These are phyloP conservation scores for Trichoderma lentiforme DNA, from an alignment of 2,329 filamentous ascomycete genomes.

Conservation along the genomic window DNA sequence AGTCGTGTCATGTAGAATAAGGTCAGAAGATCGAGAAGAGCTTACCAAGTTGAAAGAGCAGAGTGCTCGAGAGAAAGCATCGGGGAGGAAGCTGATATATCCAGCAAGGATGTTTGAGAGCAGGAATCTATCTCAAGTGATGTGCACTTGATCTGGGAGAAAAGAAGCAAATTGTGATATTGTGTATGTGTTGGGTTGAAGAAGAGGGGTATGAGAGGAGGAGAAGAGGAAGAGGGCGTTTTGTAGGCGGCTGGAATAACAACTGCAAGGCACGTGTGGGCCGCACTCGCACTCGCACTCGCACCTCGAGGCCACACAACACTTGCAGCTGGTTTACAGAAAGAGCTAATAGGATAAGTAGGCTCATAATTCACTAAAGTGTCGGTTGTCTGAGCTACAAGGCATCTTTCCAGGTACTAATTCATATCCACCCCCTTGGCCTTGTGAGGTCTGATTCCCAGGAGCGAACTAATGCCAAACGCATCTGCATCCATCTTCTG, in stretches of 20 bases:
- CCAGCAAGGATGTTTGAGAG: background rate
- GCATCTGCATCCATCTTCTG: background rate
- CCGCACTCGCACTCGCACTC: background rate
- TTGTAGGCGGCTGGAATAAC: background rate
- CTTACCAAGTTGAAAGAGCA: background rate
- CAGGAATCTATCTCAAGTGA: background rate
- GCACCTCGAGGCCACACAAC: background rate
- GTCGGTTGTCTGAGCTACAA: background rate
- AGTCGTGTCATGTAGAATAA: background rate
- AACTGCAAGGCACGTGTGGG: background rate
- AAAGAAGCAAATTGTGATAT: background rate
- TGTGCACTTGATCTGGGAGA: background rate
- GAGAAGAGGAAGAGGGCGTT: background rate
- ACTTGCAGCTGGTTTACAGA: background rate
- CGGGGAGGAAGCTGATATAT: background rate
- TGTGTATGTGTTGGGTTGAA: background rate
- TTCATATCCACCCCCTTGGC: background rate
- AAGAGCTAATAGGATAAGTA: background rate
- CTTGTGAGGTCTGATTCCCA: background rate
- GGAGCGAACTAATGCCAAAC: background rate
- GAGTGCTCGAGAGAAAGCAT: background rate
- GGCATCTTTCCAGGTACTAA: background rate
- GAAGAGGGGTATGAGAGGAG: background rate
- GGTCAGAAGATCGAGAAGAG: background rate
- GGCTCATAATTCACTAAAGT: background rate